Conservation (phyloP, 2,329 filamentous ascomycete genomes). For the Beauveria medogensis region DNA sequence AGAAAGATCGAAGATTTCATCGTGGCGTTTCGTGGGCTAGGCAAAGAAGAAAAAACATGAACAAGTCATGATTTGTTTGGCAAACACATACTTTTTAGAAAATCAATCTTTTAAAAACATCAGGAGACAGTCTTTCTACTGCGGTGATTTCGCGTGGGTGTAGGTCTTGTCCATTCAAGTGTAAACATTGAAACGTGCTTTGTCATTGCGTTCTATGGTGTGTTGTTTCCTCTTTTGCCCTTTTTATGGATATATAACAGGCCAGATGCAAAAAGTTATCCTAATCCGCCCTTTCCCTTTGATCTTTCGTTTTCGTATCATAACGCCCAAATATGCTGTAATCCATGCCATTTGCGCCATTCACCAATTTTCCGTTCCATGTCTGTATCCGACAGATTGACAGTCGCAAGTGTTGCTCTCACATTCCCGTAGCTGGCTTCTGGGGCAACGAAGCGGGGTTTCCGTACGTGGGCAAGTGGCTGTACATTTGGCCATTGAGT, state of each 20-base stretch:
- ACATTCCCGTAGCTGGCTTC: slow-evolving; percentile 46
- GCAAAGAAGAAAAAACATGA: not conserved
- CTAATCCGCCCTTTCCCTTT: slow-evolving; percentile 23
- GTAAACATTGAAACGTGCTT: not conserved
- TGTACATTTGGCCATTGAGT: slow-evolving; percentile 36
- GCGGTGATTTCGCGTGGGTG: not conserved
- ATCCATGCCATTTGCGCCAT: slow-evolving; percentile 27
- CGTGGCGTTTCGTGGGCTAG: slow-evolving; percentile 6
- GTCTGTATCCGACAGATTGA: not conserved
- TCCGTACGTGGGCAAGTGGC: slow-evolving; percentile 47
- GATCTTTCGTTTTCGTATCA: slow-evolving; percentile 10
- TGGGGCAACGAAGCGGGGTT: slow-evolving; percentile 53
- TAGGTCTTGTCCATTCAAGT: not conserved
- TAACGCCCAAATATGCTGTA: slow-evolving; percentile 30
- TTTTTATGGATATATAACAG: not conserved
- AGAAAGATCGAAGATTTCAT: slow-evolving; percentile 1
- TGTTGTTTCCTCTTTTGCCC: not conserved
- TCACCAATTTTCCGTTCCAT: slow-evolving; percentile 11
- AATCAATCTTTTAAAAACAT: slow-evolving; percentile 21
- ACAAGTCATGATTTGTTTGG: not conserved
- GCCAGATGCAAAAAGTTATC: slow-evolving; percentile 15
- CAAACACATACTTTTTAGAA: not conserved
- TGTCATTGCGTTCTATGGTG: slow-evolving; percentile 6
- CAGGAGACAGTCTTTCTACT: slow-evolving; percentile 20
- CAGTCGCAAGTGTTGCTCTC: slow-evolving; percentile 17